Evolutionary conservation across 2,329 filamentous ascomycete genomes (phyloP).

Genomic region (Hymenoscyphus scutula): DNA sequence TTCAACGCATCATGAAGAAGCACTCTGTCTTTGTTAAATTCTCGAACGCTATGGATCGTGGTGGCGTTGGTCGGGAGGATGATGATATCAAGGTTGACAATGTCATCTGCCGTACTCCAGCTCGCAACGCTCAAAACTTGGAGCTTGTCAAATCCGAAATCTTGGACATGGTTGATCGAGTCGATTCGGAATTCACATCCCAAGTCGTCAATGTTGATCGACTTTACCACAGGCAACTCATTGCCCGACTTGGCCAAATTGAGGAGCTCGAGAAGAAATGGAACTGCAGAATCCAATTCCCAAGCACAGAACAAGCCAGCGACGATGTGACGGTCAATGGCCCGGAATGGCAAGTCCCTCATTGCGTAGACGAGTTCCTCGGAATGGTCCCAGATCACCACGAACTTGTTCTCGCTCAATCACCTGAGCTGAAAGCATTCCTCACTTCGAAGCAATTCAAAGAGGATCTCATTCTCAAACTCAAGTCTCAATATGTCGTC

Average conservation of each 20-base stretch:
- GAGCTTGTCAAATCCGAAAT: constrained; percentile 99
- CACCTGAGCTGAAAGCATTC: constrained; percentile 73
- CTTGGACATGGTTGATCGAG: constrained; percentile 91
- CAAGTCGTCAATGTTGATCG: constrained; percentile 93
- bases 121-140: constrained; percentile 92
- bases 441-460: constrained; percentile 79
- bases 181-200: constrained; percentile 91
- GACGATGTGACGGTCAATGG: constrained; percentile 95
- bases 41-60: constrained; percentile 97
- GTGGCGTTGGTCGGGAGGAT: constrained; percentile 85
- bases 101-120: constrained; percentile 95
- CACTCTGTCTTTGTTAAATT: constrained; percentile 99
- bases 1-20: constrained; percentile 99
- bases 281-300: constrained; percentile 99
- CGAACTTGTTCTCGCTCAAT: constrained; percentile 79
- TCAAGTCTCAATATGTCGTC: constrained; percentile 90
- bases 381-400: constrained; percentile 98
- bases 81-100: constrained; percentile 99
- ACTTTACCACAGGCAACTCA: constrained; percentile 90
- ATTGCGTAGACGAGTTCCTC: constrained; percentile 93
- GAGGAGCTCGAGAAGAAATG: constrained; percentile 97
- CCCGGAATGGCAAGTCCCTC: constrained; percentile 96
- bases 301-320: constrained; percentile 94
- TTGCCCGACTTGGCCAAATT: constrained; percentile 82
- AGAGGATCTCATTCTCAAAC: constrained; percentile 74